A percentile compares a stretch with the other conserved stretches of the same genome.
Conservation (phyloP, 2,329 filamentous ascomycete species). For the Penicillium brevicompactum region DNA sequence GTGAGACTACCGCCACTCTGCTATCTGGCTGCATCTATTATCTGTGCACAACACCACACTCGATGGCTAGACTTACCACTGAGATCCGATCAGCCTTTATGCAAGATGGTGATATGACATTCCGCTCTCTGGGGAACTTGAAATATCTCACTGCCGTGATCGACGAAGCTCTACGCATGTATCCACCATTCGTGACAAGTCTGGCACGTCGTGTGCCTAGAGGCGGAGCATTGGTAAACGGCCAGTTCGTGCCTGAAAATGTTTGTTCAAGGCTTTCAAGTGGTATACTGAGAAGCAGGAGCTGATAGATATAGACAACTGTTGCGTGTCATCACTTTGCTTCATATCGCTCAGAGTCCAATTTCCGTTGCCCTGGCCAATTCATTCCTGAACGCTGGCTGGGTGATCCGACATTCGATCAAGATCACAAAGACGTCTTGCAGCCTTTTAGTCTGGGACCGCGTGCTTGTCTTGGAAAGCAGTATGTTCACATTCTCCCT, state of each 20-base stretch:
- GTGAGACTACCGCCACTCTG: conserved; percentile 45
- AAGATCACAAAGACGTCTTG: conserved; percentile 26
- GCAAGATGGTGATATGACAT: conserved; percentile 33
- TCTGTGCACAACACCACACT: conserved; percentile 24
- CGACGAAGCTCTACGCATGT: conserved; percentile 51
- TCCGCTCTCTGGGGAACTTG: conserved; percentile 29
- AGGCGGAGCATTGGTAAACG: conserved; percentile 35
- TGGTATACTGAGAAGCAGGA: not conserved
- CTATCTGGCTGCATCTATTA: conserved; percentile 40
- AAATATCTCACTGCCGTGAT: conserved; percentile 51
- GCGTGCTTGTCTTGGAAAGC: conserved; percentile 38
- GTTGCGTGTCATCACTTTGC: conserved; percentile 28
- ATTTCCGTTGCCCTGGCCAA: conserved; percentile 25
- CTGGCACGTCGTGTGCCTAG: conserved; percentile 30
- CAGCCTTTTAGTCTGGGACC: conserved; percentile 41
- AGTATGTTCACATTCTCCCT: conserved; percentile 14
- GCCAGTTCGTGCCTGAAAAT: conserved; percentile 35
- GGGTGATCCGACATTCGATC: conserved; percentile 14
- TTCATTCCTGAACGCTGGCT: conserved; percentile 42
- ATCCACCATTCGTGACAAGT: conserved; percentile 43
- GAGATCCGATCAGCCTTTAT: conserved; percentile 30
- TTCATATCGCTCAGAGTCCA: conserved; percentile 25
- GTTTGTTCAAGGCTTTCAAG: conserved; percentile 12
- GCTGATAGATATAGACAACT: conserved; percentile 5
- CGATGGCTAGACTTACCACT: conserved; percentile 18